Evolutionary conservation across 2,329 filamentous ascomycete species (phyloP), one percentile per base, ranked within the genome.

Genomic region (Cladophialophora yegresii): DNA sequence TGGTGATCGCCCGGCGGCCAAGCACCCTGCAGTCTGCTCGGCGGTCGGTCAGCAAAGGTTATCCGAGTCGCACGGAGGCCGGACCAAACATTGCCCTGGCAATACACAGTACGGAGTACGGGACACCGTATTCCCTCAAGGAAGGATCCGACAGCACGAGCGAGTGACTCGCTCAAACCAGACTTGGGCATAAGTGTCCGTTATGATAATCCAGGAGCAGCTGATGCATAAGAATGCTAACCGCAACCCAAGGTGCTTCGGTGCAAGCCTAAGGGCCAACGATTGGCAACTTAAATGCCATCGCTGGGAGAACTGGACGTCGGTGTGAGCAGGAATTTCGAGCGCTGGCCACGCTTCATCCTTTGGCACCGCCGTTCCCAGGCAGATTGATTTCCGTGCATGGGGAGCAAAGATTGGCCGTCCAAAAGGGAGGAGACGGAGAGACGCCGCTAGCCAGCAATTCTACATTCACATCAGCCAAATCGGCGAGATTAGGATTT

Each of bases 1-100:
- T 50, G 47, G 47, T 22, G 1, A 50, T 50, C 47, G 47, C 20
- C 22, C 20, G 8, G 13, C 47, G 5, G 22, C 47, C 47, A 50
- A 50, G 47, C 23, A 16, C 20, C 47, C 51, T 54, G 51, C 51
- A 54, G 36, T 4, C 40, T 59, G 55, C 55, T 51, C 20, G 30
- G 45, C 12, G 30, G 45, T 40, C 33, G 58, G 58, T 61, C 58
- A 61, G 58, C 58, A 61, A 61, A 32, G 50, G 54, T 61, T 61
- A 61, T 61, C 58, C 58, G 58, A 54, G 45, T 30, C 33, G 32
- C 57, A 53, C 49, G 30, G 49, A 40, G 23, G 40, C 12, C 58
- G 58, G 50, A 54, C 58, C 58, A 54, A 54, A 61, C 20, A 40
- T 40, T 12, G 28, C 20, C 22, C 22, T 51, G 20, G 23, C 47